Percentiles rank a stretch among this genome's conserved stretches.
Evolutionary conservation across 805 yeast genomes (phyloP).

Genomic region (Yarrowia osloensis): DNA sequence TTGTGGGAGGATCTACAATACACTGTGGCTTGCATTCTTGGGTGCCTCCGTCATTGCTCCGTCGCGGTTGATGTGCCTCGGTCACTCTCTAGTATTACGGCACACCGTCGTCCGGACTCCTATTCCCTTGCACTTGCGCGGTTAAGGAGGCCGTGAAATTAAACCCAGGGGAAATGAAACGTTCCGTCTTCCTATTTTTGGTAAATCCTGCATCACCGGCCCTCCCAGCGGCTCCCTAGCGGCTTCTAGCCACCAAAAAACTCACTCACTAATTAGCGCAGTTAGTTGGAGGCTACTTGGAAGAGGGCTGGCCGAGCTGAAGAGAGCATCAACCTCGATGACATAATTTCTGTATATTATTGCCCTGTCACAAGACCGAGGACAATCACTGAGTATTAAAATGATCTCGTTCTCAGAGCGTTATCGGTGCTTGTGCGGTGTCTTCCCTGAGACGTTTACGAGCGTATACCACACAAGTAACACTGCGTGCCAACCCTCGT

Average conservation of each 20-base stretch:
- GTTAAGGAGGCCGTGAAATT: not conserved
- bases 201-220: not conserved
- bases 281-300: not conserved
- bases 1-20: not conserved
- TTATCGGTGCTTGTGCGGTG: too few relatives aligned
- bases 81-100: not conserved
- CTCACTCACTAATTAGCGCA: too few relatives aligned
- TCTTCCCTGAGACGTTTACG: too few relatives aligned
- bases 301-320: too few relatives aligned
- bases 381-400: too few relatives aligned
- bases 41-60: not conserved
- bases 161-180: conserved; percentile 12
- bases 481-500: too few relatives aligned
- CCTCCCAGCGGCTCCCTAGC: not conserved
- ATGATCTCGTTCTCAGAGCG: too few relatives aligned
- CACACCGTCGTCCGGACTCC: not conserved
- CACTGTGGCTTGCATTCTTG: not conserved
- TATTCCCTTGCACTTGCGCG: not conserved
- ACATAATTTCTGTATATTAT: not conserved
- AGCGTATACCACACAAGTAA: too few relatives aligned
- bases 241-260: too few relatives aligned
- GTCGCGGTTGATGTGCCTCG: not conserved
- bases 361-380: not conserved
- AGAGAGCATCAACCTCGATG: not conserved
- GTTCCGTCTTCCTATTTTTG: not conserved